phyloP scores from a whole-genome alignment of 1,139 yeast species.

The Martiniozyma asiatica region DNA sequence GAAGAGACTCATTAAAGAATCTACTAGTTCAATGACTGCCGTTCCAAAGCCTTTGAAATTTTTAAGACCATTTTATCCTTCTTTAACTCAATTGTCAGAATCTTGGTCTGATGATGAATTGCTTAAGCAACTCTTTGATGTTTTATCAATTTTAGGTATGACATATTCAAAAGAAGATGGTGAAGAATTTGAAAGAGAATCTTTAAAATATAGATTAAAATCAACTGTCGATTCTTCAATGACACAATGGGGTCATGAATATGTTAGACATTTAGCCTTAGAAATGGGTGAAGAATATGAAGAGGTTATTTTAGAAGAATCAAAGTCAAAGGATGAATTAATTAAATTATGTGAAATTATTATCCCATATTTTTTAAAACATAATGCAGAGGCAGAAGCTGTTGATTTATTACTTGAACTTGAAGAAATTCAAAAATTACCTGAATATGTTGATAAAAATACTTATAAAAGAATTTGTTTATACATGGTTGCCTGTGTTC shows the following conservation, averaged over 20 bases:
- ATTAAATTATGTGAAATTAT: slow-evolving; percentile 60
- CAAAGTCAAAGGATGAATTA: slow-evolving; percentile 23
- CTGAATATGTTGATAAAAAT: slow-evolving; percentile 73
- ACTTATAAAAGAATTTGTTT: slow-evolving; percentile 84
- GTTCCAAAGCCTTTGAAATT: slow-evolving; percentile 97
- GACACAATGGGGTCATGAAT: slow-evolving; percentile 96
- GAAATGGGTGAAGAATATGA: slow-evolving; percentile 82
- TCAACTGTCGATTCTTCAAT: slow-evolving; percentile 45
- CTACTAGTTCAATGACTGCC: slow-evolving; percentile 98
- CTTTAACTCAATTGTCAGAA: slow-evolving; percentile 45
- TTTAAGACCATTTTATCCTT: slow-evolving; percentile 74
- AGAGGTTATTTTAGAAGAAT: slow-evolving; percentile 39
- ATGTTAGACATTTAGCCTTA: slow-evolving; percentile 86
- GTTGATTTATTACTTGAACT: slow-evolving; percentile 85
- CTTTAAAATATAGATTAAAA: slow-evolving; percentile 68
- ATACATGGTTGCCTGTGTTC: slow-evolving; percentile 92
- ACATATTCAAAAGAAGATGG: slow-evolving; percentile 75
- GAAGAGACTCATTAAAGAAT: slow-evolving; percentile 72
- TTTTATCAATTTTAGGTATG: slow-evolving; percentile 89
- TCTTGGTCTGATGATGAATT: slow-evolving; percentile 37
- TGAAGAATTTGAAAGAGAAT: slow-evolving; percentile 43
- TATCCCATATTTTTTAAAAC: slow-evolving; percentile 83
- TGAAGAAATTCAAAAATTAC: slow-evolving; percentile 73
- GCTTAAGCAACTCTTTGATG: slow-evolving; percentile 56
- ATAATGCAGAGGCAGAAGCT: slow-evolving; percentile 98